These are phyloP conservation scores for Gossypium rotundifolium DNA, from an alignment of 345 rosid species.

Conservation along the genomic window DNA sequence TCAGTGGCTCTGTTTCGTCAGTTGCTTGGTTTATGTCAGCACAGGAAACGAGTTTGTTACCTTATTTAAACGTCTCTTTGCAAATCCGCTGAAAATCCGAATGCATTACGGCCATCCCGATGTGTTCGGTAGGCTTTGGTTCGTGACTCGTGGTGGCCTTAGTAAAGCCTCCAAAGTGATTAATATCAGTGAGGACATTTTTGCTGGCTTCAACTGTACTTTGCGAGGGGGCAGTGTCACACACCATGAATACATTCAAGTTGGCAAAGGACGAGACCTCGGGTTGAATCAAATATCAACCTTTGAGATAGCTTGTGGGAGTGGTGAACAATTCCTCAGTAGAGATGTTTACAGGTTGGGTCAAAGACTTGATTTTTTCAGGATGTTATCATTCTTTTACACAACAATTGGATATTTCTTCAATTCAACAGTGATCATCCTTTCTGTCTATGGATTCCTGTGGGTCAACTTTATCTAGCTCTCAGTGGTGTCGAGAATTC, in stretches of 20 bases:
- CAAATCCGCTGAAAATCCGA: conserved; percentile 73
- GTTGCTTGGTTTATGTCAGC: conserved; percentile 96
- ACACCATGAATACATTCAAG: conserved; percentile 34
- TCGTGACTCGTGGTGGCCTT: background rate
- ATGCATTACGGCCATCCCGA: conserved; percentile 97
- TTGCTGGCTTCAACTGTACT: background rate
- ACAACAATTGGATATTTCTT: background rate
- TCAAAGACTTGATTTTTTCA: conserved; percentile 1
- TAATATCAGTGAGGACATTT: background rate
- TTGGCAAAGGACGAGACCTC: conserved; percentile 90
- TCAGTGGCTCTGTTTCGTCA: conserved; percentile 88
- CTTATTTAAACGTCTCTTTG: conserved; percentile 78
- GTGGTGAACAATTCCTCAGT: conserved; percentile 86
- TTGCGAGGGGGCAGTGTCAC: conserved; percentile 4
- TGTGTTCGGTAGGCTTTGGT: conserved; percentile 84
- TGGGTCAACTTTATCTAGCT: conserved; percentile 2
- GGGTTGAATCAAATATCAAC: conserved; percentile 77
- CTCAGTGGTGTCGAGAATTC: background rate
- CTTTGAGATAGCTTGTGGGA: conserved; percentile 90
- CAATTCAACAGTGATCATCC: background rate
- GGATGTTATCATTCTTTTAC: background rate
- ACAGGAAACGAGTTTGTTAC: conserved; percentile 81
- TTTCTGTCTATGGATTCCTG: background rate
- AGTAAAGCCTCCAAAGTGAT: conserved; percentile 3
- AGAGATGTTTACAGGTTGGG: conserved; percentile 54